Percentiles rank a stretch among this genome's conserved stretches.
phyloP scores from a whole-genome alignment of 2,329 filamentous ascomycete species.

The Colletotrichum simmondsii region DNA sequence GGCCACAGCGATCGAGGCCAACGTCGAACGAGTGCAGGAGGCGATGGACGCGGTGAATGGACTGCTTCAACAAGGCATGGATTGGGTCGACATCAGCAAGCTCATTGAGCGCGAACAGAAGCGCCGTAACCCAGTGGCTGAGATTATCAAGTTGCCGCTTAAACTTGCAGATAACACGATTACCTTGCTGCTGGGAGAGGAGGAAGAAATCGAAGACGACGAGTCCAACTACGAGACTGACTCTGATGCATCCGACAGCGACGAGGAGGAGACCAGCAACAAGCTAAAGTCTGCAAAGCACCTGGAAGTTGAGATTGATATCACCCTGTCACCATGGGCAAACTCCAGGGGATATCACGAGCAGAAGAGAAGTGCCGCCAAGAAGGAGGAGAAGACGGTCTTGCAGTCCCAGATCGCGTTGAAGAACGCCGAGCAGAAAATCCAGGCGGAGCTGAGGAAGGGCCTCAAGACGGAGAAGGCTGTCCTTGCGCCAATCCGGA shows the following conservation, averaged over 20 bases:
- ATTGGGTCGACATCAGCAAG: constrained; percentile 92
- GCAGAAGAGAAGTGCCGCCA: constrained; percentile 83
- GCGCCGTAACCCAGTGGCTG: constrained; percentile 84
- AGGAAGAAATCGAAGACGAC: constrained; percentile 71
- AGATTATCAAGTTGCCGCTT: constrained; percentile 86
- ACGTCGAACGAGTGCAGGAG: constrained; percentile 90
- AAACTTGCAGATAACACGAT: constrained; percentile 92
- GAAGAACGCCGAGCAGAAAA: constrained; percentile 91
- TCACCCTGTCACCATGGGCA: constrained; percentile 83
- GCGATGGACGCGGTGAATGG: constrained; percentile 93
- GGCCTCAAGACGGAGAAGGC: constrained; percentile 93
- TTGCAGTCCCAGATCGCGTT: constrained; percentile 85
- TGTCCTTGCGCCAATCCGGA: constrained; percentile 82
- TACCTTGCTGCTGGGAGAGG: constrained; percentile 81
- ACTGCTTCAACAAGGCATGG: constrained; percentile 93
- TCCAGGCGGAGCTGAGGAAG: constrained; percentile 85
- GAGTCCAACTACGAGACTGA: constrained; percentile 73
- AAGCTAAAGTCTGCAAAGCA: constrained; percentile 57
- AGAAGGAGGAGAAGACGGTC: constrained; percentile 88
- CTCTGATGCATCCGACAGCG: constrained; percentile 69
- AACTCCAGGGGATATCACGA: constrained; percentile 95
- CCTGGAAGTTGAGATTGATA: constrained; percentile 85
- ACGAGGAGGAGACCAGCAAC: constrained; percentile 47
- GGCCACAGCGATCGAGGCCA: constrained; percentile 89
- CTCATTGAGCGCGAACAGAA: constrained; percentile 89